Conservation (phyloP, 441 rosid species). For the Gossypium schwendimanii region DNA sequence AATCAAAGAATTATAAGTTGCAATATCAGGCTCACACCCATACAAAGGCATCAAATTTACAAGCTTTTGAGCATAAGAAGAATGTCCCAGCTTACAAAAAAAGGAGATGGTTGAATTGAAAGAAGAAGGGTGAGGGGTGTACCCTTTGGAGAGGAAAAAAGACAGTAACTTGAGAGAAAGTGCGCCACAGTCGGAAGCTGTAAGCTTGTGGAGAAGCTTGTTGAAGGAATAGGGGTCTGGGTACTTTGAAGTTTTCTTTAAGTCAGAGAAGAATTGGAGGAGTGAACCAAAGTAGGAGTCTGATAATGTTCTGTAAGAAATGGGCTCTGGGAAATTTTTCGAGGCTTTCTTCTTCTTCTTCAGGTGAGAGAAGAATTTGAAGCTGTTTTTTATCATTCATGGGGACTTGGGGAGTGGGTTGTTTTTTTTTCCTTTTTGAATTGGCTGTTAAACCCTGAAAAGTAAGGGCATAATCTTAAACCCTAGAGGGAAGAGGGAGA, state of each 20-base stretch:
- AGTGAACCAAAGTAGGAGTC: not conserved
- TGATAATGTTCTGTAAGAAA: not conserved
- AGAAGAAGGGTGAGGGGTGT: slow-evolving; percentile 35
- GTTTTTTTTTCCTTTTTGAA: not conserved
- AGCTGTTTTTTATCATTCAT: slow-evolving; percentile 13
- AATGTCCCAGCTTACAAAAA: slow-evolving; percentile 24
- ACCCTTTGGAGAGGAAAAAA: slow-evolving; percentile 30
- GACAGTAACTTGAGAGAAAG: slow-evolving; percentile 31
- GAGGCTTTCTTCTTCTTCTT: slow-evolving; percentile 1
- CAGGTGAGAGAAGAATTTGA: slow-evolving; percentile 2
- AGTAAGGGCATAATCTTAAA: not conserved
- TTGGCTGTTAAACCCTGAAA: not conserved
- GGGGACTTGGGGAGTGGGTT: not conserved
- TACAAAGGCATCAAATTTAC: slow-evolving; percentile 25
- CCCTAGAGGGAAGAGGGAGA: not conserved
- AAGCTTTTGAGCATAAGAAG: slow-evolving; percentile 24
- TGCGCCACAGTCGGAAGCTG: slow-evolving; percentile 21
- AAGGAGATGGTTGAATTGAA: slow-evolving; percentile 30
- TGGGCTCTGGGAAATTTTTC: not conserved
- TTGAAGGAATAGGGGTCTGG: slow-evolving; percentile 27
- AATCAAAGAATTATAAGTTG: slow-evolving; percentile 35
- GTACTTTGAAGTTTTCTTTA: slow-evolving; percentile 16
- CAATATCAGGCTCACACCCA: slow-evolving; percentile 27
- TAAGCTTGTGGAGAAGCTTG: slow-evolving; percentile 30
- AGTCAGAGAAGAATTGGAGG: slow-evolving; percentile 22